Base-by-base conservation (phyloP, 2,329 filamentous ascomycete genomes). In the Domatiomyces globalis region DNA sequence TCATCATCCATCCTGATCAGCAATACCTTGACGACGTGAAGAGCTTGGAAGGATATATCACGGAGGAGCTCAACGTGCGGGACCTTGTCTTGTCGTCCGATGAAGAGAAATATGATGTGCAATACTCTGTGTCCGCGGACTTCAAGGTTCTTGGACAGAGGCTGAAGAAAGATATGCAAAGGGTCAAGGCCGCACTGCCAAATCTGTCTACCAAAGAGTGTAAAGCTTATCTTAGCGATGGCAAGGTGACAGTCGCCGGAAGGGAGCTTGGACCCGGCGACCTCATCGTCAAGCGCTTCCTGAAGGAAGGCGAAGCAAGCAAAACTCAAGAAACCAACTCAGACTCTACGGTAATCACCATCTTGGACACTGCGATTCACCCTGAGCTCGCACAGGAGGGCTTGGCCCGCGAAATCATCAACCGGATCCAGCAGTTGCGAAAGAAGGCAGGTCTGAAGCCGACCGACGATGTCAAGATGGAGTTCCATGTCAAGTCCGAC, bases 91-190 rank as follows among this genome's bases (percentile, higher is more conserved):
- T 95, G 49, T 87, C 87, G 2, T 82, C 79, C 6, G 88, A 96
- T 57, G 92, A 96, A 70, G 83, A 80, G 51, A 86, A 84, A 66
- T 95, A 95, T 72, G 86, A 88, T 50, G 88, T 98, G 45, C 83
- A 92, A 64, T 94, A 95, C 71, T 87, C 85, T 55, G 87, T 90
- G 15, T 80, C 79, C 42, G 89, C 88, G 6, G 92, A 98, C 68
- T 95, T 92, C 84, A 88, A 92, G 12, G 84, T 86, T 1, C 76
- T 98, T 15, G 92, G 92, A 58, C 95, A 95, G 78, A 96, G 96
- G 73, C 77, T 96, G 60, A 94, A 94, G 76, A 95, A 95, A 70
- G 89, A 95, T 63, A 86, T 88, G 58, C 80, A 82, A 58, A 87
- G 84, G 65, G 88, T 96, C 60, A 94, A 94, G 74, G 94, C 90